phyloP scores from a whole-genome alignment of 331 rosid genomes.

The Dryas integrifolia region DNA sequence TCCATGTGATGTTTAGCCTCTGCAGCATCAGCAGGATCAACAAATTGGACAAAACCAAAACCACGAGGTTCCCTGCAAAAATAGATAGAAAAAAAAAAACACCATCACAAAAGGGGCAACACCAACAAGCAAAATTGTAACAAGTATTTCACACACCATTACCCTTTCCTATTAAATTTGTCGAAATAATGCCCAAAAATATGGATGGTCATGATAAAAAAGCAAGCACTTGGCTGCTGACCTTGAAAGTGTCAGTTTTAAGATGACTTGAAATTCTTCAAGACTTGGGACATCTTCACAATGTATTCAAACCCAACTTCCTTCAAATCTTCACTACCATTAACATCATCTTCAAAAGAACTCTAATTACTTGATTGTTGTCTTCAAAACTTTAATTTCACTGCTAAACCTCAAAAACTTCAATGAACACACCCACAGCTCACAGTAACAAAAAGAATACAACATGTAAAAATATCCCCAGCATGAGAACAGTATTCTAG shows the following conservation, averaged over 20 bases:
- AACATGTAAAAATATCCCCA: slow-evolving; percentile 37
- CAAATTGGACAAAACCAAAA: slow-evolving; percentile 88
- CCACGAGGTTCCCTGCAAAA: slow-evolving; percentile 87
- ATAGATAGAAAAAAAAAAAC: background rate
- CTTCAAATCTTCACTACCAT: slow-evolving; percentile 96
- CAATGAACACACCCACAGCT: slow-evolving; percentile 51
- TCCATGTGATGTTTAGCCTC: slow-evolving; percentile 97
- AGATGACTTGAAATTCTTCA: slow-evolving; percentile 98
- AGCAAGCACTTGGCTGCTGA: slow-evolving; percentile 99
- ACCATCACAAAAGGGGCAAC: slow-evolving; percentile 18
- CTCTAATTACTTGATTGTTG: slow-evolving; percentile 94
- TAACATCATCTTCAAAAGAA: slow-evolving; percentile 84
- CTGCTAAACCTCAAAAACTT: slow-evolving; percentile 79
- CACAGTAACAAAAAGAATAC: slow-evolving; percentile 42
- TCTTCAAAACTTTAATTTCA: slow-evolving; percentile 95
- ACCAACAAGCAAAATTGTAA: slow-evolving; percentile 11
- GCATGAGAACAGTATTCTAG: slow-evolving; percentile 18
- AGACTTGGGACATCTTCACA: slow-evolving; percentile 94
- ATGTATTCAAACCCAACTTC: slow-evolving; percentile 86
- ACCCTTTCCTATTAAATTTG: slow-evolving; percentile 35
- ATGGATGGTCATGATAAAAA: slow-evolving; percentile 65
- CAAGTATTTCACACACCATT: slow-evolving; percentile 33
- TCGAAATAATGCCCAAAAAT: slow-evolving; percentile 48
- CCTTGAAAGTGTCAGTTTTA: slow-evolving; percentile 83
- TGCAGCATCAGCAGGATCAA: slow-evolving; percentile 92